These are phyloP conservation scores for Fusarium floridanum DNA, from an alignment of 2,329 filamentous ascomycete genomes.

Conservation along the genomic window DNA sequence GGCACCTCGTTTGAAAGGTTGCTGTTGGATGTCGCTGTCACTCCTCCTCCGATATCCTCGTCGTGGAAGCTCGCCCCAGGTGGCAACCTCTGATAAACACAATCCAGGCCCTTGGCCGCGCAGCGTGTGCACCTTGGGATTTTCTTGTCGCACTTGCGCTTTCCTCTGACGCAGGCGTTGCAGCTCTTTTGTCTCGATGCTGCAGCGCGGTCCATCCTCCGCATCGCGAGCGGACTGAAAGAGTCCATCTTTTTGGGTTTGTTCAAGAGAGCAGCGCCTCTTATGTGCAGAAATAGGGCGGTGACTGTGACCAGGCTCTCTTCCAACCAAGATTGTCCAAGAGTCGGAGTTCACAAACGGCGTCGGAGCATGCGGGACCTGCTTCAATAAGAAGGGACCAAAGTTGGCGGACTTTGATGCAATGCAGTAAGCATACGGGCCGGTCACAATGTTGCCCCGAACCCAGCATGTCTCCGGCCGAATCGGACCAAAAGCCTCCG, in stretches of 20 bases:
- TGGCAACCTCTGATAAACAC: conserved; percentile 57
- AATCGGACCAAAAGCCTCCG: conserved; percentile 22
- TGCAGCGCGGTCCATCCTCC: conserved; percentile 49
- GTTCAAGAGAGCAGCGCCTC: conserved; percentile 3
- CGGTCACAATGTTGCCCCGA: conserved; percentile 37
- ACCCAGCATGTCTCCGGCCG: conserved; percentile 2
- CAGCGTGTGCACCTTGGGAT: conserved; percentile 59
- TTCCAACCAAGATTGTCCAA: conserved; percentile 16
- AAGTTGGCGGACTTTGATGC: conserved; percentile 24
- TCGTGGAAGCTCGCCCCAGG: conserved; percentile 40
- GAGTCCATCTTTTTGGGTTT: conserved; percentile 35
- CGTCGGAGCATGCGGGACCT: conserved; percentile 24
- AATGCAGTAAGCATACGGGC: conserved; percentile 26
- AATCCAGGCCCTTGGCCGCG: conserved; percentile 56
- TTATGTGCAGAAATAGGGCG: conserved; percentile 3
- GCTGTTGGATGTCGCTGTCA: conserved; percentile 10
- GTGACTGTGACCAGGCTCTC: conserved; percentile 2
- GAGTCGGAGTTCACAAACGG: conserved; percentile 25
- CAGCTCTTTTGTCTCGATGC: conserved; percentile 65
- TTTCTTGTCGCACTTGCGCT: conserved; percentile 62
- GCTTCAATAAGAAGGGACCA: conserved; percentile 4
- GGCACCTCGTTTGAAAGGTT: conserved; percentile 38
- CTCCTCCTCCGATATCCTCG: conserved; percentile 33
- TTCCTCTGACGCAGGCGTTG: conserved; percentile 62
- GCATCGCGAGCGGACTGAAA: conserved; percentile 43